Percentiles rank a stretch among this genome's conserved stretches.
Conservation (phyloP, 78 protist species). For the Dictyostelium intermedium region DNA sequence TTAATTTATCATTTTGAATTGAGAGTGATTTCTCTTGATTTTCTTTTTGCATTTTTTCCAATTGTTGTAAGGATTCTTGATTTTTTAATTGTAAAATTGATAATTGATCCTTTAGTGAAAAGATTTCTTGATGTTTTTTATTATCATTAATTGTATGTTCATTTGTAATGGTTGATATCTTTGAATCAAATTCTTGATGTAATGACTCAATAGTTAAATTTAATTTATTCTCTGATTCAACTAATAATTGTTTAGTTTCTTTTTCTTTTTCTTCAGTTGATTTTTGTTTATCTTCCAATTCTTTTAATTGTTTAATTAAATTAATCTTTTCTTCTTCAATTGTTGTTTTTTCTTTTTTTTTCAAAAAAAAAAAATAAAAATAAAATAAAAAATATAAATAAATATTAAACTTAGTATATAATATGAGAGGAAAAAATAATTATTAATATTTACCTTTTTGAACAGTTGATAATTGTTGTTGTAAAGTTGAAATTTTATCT, state of each 20-base stretch:
- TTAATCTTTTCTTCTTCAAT: conserved; percentile 26
- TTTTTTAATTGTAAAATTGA: conserved; percentile 22
- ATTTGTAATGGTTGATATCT: neutral
- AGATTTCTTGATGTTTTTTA: neutral
- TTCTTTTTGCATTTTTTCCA: conserved; percentile 12
- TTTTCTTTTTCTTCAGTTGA: neutral
- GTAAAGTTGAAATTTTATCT: conserved; percentile 43
- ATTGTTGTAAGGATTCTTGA: conserved; percentile 2
- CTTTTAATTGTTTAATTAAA: conserved; percentile 3
- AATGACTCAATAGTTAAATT: conserved; percentile 23
- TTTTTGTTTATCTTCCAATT: conserved; percentile 19
- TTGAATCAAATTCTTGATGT: conserved; percentile 35
- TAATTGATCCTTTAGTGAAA: conserved; percentile 1
- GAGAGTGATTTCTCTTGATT: neutral
- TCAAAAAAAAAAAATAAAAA: neutral
- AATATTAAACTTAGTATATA: neutral
- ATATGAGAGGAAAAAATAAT: neutral
- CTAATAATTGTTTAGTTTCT: conserved; percentile 15
- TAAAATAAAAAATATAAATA: neutral
- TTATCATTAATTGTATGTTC: conserved; percentile 11
- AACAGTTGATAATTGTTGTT: conserved; percentile 33
- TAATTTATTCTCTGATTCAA: conserved; percentile 22
- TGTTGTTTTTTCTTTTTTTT: conserved; percentile 37
- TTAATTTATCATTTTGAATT: neutral
- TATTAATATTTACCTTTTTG: conserved; percentile 27